Evolutionary conservation across 495 filamentous ascomycete species (phyloP).

Genomic region (Podospora tetraspora): DNA sequence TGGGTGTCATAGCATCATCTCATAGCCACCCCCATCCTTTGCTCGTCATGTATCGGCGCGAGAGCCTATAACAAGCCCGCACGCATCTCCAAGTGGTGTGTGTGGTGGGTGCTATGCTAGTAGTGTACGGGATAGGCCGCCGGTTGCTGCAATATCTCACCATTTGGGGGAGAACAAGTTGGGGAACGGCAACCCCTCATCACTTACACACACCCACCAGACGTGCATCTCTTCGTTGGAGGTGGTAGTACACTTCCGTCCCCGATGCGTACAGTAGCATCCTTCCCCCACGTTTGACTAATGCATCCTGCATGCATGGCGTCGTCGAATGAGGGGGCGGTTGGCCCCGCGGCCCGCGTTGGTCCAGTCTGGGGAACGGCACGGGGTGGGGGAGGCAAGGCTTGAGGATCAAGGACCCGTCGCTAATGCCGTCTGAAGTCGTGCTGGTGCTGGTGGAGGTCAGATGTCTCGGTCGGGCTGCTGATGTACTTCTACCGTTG

Average conservation of each 20-base stretch:
- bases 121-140: not conserved
- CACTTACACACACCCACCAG: not conserved
- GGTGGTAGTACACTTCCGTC: not conserved
- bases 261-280: slow-evolving; percentile 17
- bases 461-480: not conserved
- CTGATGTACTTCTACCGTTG: not conserved
- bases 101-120: not conserved
- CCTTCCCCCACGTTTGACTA: slow-evolving; percentile 38
- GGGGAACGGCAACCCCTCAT: not conserved
- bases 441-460: not conserved
- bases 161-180: not conserved
- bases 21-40: not conserved
- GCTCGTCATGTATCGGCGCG: not conserved
- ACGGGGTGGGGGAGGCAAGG: not conserved
- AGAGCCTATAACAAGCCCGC: not conserved
- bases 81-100: not conserved
- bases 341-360: not conserved
- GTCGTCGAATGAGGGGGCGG: slow-evolving; percentile 12
- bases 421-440: not conserved
- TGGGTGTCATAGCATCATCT: slow-evolving; percentile 10
- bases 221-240: not conserved
- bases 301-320: slow-evolving; percentile 29
- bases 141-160: not conserved
- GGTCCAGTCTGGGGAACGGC: not conserved
- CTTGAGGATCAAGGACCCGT: not conserved